Base-by-base conservation (phyloP, 768 basidiomycete genomes). In the Inosperma sp. region DNA sequence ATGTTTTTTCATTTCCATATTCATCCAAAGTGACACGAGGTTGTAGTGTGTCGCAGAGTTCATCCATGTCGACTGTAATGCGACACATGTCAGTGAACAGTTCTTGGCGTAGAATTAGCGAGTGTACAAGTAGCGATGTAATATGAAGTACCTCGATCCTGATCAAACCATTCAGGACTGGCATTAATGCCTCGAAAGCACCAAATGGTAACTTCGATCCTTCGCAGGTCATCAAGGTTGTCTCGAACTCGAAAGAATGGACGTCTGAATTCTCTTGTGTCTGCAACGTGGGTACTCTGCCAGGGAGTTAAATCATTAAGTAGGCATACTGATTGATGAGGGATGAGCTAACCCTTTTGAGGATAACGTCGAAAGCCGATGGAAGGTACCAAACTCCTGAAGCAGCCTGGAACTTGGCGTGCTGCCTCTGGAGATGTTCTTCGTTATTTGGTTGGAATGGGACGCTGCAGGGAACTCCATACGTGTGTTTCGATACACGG, bases 251-350 rank as follows among this genome's bases (percentile, higher is more conserved):
- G 36, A 39, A 49, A 44, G 41, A 60, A 60, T 23, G 52, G 14
- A 34, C 52, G 58, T 1, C 54, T 44, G 48, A 59, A 63, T 39
- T 60, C 62, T 45, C 49, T 59, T 25, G 50, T 57, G 40, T 59
- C 59, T 17, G 56, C 42, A n/a, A 62, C 57, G 43, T 56, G 62
- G 5, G 59, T 58, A 43, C 57, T 52, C 62, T 62, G 22, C 17
- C 31, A 36, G 35, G 19, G 12, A 35, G 22, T 42, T 23, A 40
- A 31, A 21, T 35, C 19, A 33, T 9, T 33, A 26, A 22, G 6
- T 26, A 21, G 27, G 23, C 10, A 22, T 19, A 10, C n/a, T n/a
- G 21, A 22, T 17, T 33, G 4, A 21, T 16, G 14, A 39, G 14
- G 19, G 27, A 16, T 7, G 22, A 30, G 9, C 33, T 25, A 23